Evolutionary conservation across 2,329 filamentous ascomycete species (phyloP), one percentile per base, ranked within the genome.

Genomic region (Monilinia fructicola): DNA sequence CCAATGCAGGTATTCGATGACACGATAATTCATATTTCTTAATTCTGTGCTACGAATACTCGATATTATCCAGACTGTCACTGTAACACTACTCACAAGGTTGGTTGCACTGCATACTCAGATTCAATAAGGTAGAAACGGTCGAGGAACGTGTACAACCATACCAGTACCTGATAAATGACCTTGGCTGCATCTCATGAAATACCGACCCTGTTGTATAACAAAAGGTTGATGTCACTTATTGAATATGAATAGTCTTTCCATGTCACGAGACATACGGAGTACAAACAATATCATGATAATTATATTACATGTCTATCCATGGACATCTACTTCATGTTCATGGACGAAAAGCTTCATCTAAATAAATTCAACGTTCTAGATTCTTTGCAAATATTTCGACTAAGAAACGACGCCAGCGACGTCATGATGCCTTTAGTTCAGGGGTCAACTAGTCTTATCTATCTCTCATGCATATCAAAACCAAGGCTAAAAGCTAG

Each of bases 131-230:
- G 42, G 38, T 60, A 2, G 28, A 50, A 21, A 50, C 44, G 44
- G 28, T 31, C 28, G 44, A 60, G 58, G 50, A 12, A 60, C 58
- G 28, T 23, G 31, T 54, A 54, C 31, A n/a, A 54, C 31, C 50
- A 11, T 54, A 12, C 16, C 28, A 18, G 21, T 7, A 50, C 16
- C 11, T 42, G 40, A 16, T 16, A 23, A 14, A 46, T 21, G 12
- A 10, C 5, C 26, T 48, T 59, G 18, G 6, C n/a, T 46, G 21
- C 42, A 35, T 59, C 11, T 18, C 26, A 59, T 42, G n/a, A 23
- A 59, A n/a, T 7, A 46, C 16, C 16, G 18, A 40, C 54, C 54
- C 4, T 48, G 44, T 23, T 10, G 44, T 48, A 21, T 10, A 48
- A 48, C 44, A 11, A 48, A n/a, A 11, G 44, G 44, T 48, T 48